phyloP scores from a whole-genome alignment of 345 rosid genomes.

The Citrus hindsii region DNA sequence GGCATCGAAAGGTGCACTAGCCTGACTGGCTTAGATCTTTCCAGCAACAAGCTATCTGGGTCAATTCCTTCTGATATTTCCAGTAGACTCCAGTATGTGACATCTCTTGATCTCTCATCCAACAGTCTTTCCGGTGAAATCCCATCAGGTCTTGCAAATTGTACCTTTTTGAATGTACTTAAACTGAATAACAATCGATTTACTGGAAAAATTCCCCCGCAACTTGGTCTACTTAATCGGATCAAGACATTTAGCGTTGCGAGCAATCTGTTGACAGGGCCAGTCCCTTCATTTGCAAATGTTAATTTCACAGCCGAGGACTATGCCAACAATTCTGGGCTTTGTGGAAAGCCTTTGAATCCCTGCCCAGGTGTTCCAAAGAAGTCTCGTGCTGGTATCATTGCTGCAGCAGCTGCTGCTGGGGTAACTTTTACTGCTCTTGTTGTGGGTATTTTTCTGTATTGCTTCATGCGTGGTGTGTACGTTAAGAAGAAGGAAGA shows the following conservation, averaged over 20 bases:
- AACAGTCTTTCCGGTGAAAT: slow-evolving; percentile 68
- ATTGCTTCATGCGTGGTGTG: slow-evolving; percentile 49
- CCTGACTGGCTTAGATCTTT: slow-evolving; percentile 72
- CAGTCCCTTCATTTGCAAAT: slow-evolving; percentile 11
- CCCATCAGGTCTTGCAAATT: slow-evolving; percentile 37
- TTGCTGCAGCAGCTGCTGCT: slow-evolving; percentile 66
- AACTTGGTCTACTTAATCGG: slow-evolving; percentile 46
- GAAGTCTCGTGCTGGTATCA: slow-evolving; percentile 28
- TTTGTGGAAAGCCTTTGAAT: slow-evolving; percentile 62
- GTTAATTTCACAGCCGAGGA: neutral
- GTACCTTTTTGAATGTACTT: slow-evolving; percentile 57
- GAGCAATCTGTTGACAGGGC: slow-evolving; percentile 62
- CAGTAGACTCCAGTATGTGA: slow-evolving; percentile 1
- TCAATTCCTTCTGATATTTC: slow-evolving; percentile 46
- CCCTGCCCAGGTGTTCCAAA: slow-evolving; percentile 27
- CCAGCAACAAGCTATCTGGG: slow-evolving; percentile 64
- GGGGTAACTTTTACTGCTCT: slow-evolving; percentile 68
- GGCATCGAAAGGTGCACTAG: slow-evolving; percentile 44
- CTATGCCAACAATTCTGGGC: slow-evolving; percentile 48
- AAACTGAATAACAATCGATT: slow-evolving; percentile 61
- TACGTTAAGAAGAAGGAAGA: slow-evolving; percentile 41
- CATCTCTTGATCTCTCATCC: slow-evolving; percentile 62
- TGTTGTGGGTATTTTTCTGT: slow-evolving; percentile 40
- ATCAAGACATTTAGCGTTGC: slow-evolving; percentile 52
- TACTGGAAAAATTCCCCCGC: slow-evolving; percentile 52